A percentile compares a stretch with the other conserved stretches of the same genome.
Evolutionary conservation across 1,284 basidiomycete species (phyloP).

Genomic region (Ganoderma lucidum): DNA sequence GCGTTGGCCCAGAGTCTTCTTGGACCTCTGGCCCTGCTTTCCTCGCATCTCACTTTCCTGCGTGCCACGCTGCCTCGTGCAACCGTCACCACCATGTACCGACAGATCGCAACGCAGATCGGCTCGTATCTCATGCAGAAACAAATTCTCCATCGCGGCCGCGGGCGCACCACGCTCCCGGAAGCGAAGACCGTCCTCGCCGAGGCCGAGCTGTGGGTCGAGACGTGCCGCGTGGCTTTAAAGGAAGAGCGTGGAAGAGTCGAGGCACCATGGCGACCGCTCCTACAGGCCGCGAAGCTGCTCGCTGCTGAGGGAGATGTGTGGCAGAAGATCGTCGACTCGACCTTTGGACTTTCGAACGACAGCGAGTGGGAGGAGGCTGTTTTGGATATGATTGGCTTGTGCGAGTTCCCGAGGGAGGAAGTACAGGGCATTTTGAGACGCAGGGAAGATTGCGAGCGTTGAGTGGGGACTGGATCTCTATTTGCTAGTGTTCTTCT

Average conservation of each 20-base stretch:
- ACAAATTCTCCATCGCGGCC: constrained; percentile 81
- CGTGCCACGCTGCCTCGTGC: constrained; percentile 64
- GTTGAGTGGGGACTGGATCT: constrained; percentile 21
- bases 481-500: not conserved
- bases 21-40: constrained; percentile 74
- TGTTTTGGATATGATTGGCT: constrained; percentile 54
- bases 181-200: constrained; percentile 66
- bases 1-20: constrained; percentile 72
- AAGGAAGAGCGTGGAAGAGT: constrained; percentile 40
- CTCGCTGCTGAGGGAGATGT: constrained; percentile 63
- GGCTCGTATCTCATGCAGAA: constrained; percentile 82
- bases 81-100: constrained; percentile 68
- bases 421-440: constrained; percentile 60
- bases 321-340: constrained; percentile 53
- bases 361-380: constrained; percentile 48
- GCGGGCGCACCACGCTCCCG: constrained; percentile 57
- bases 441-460: constrained; percentile 51
- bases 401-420: constrained; percentile 59
- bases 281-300: constrained; percentile 73
- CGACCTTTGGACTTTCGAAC: constrained; percentile 52
- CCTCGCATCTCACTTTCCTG: constrained; percentile 75
- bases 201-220: constrained; percentile 83
- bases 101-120: constrained; percentile 70
- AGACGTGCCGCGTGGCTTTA: constrained; percentile 72
- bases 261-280: constrained; percentile 74